phyloP scores from a whole-genome alignment of 177 flowering plant genomes.

The Vitis hybrid region DNA sequence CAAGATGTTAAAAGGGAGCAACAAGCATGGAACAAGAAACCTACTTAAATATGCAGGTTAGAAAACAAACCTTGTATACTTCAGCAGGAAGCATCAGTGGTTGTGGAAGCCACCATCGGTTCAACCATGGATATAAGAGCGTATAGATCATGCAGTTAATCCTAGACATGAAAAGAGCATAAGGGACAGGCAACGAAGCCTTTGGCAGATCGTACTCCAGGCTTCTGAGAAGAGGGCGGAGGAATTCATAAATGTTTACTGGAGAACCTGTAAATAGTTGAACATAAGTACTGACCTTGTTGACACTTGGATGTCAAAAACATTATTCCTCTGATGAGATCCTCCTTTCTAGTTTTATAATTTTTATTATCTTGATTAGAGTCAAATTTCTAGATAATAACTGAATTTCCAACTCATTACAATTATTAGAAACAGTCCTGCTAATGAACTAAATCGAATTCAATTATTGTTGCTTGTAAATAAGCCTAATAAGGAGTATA shows the following conservation, averaged over 20 bases:
- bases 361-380: not conserved
- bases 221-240: constrained; percentile 64
- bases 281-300: not conserved
- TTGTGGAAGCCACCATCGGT: constrained; percentile 81
- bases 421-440: not conserved
- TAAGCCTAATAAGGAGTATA: not conserved
- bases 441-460: not conserved
- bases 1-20: too few species aligned
- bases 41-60: too few species aligned
- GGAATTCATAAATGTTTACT: constrained; percentile 76
- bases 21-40: too few species aligned
- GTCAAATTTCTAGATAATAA: not conserved
- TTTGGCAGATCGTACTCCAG: constrained; percentile 80
- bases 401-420: not conserved
- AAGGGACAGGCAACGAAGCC: constrained; percentile 44
- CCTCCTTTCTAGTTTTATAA: not conserved
- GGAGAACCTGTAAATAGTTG: constrained; percentile 60
- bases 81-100: constrained; percentile 92
- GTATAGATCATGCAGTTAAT: constrained; percentile 54
- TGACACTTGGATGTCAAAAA: too few species aligned
- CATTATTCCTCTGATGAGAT: too few species aligned
- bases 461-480: not conserved
- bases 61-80: constrained; percentile 74
- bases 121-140: constrained; percentile 75
- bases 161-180: constrained; percentile 59